Evolutionary conservation across 345 rosid genomes (phyloP).

Genomic region (Syzygium oleosum): DNA sequence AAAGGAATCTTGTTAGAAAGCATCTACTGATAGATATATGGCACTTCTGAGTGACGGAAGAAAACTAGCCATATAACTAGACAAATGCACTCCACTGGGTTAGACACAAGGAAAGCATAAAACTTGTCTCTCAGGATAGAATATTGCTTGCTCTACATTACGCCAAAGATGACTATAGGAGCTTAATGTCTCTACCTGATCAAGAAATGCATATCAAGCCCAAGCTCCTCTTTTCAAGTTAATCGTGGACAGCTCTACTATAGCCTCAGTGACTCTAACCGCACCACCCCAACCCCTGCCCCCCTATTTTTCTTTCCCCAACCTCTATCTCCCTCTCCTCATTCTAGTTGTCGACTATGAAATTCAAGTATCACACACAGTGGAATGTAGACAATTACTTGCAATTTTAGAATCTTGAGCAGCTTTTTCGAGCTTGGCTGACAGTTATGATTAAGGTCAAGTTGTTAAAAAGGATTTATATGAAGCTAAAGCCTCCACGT

Average conservation of each 20-base stretch:
- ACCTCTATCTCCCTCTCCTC: not conserved
- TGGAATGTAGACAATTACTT: not conserved
- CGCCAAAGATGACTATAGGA: not conserved
- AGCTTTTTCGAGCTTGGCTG: not conserved
- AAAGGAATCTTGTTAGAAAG: not conserved
- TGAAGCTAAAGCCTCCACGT: not conserved
- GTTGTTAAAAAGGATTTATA: not conserved
- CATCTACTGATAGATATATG: not conserved
- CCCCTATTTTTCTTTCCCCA: not conserved
- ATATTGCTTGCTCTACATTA: not conserved
- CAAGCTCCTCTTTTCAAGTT: not conserved
- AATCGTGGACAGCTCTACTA: not conserved
- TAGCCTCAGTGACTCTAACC: not conserved
- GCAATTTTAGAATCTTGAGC: not conserved
- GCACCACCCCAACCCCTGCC: not conserved
- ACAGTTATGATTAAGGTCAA: not conserved
- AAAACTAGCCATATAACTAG: not conserved
- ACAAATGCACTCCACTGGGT: not conserved
- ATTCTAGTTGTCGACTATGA: not conserved
- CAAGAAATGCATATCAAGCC: not conserved
- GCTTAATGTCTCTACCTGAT: not conserved
- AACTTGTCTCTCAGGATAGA: not conserved
- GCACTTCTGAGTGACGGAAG: not conserved
- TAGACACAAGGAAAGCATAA: not conserved
- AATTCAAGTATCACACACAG: not conserved